Evolutionary conservation across 768 basidiomycete species (phyloP), one percentile per base, ranked within the genome.

Genomic region (Psilocybe cubensis): DNA sequence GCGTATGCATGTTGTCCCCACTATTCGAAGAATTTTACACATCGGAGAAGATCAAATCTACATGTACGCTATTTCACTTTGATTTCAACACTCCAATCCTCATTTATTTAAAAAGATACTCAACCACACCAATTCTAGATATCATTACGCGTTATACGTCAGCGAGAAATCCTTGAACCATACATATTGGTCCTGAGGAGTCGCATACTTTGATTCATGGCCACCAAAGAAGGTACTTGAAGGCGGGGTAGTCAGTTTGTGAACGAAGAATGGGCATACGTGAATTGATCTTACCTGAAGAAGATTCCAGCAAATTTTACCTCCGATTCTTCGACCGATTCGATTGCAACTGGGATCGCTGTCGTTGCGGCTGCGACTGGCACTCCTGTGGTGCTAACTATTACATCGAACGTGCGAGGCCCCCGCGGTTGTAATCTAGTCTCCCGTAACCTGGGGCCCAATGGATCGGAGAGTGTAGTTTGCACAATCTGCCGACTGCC

Each of bases 141-240:
- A n/a, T 41, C 23, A 2, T 46, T 17, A 48, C 10, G 27, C 46
- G 20, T 48, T 48, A 28, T 48, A 48, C 27, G 28, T 62, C 58
- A 92, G 59, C 47, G 65, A 65, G 46, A 71, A 73, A 57, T 70
- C 79, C 14, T 71, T 90, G 75, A 92, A 93, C 85, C 88, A 92
- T 1, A 81, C 78, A 61, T 86, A 86, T 67, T 92, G 92, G 68
- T 91, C 85, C 60, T 72, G 80, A 3, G 91, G 90, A 17, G 89
- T 86, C 14, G 87, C 89, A 65, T 83, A 92, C 41, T 79, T 63
- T 4, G 73, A 63, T 4, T 83, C 84, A 59, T 92, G 89, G 0
- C 91, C 91, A 10, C 91, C 91, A 63, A 92, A 92, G 59, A 73
- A 73, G 11, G 72, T 72, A 46, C 72, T 73, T n/a, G 24, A 47